Conservation (phyloP, 2,329 filamentous ascomycete genomes). For the Curvularia sp. region DNA sequence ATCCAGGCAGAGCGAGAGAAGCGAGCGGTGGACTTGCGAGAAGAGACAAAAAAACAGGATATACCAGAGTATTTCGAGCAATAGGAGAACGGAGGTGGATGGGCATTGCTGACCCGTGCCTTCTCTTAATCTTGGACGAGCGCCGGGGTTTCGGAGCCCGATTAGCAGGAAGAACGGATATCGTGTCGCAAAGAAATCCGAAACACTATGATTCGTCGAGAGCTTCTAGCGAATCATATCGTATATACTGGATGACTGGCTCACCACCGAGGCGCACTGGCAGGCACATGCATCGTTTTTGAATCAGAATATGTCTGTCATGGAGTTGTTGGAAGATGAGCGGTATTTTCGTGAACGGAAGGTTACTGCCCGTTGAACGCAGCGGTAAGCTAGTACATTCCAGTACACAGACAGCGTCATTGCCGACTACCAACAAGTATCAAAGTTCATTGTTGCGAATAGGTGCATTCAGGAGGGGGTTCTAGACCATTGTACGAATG, state of each 20-base stretch:
- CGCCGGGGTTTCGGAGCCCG: conserved; percentile 1
- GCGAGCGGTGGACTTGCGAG: neutral
- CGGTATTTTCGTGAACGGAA: neutral
- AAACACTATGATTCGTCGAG: conserved; percentile 6
- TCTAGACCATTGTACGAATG: conserved; percentile 7
- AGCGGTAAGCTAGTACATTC: conserved; percentile 42
- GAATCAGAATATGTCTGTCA: conserved; percentile 2
- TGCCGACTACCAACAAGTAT: conserved; percentile 1
- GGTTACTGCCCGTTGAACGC: neutral
- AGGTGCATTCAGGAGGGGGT: conserved; percentile 3
- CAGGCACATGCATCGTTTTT: neutral
- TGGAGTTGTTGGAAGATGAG: conserved; percentile 51
- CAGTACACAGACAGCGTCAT: conserved; percentile 4
- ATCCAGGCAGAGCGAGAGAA: neutral
- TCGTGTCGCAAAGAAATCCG: conserved; percentile 4
- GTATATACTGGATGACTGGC: neutral
- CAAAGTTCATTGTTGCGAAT: neutral
- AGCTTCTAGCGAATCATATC: conserved; percentile 1
- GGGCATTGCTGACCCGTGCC: conserved; percentile 5
- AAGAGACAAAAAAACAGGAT: neutral
- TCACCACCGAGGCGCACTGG: neutral
- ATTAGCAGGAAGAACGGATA: conserved; percentile 5
- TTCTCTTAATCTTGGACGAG: conserved; percentile 5
- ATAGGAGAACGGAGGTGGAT: neutral
- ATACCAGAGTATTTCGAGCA: conserved; percentile 3